Evolutionary conservation across 2,329 filamentous ascomycete species (phyloP), one percentile per base, ranked within the genome.

Genomic region (Lecanicillium sp.): DNA sequence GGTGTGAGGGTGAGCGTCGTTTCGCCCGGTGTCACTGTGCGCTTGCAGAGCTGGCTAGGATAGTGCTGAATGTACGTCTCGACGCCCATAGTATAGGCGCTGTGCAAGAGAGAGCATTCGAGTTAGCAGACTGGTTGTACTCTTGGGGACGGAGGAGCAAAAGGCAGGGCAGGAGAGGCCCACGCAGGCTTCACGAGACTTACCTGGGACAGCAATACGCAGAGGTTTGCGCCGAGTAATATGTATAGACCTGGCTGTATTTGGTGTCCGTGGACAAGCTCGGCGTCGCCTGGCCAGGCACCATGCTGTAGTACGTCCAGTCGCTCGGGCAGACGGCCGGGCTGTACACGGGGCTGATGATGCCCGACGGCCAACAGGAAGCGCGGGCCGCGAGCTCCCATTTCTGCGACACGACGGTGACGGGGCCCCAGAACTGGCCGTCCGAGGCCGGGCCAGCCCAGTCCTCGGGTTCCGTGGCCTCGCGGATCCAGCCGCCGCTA

Each of bases 271-370:
- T 29, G 7, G 26, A 7, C 9, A 10, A 10, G 15, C 7, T 36
- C 7, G 12, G 11, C 12, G 12, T 7, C n/a, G 7, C 9, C n/a
- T 36, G 32, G 9, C 24, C 46, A 8, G 32, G 23, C 6, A 44
- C 19, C 2, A 49, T 40, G 21, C 33, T 49, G 17, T 44, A 49
- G 19, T 49, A 49, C 7, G 40, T 49, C 47, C 47, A 49, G 17
- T 40, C 47, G 10, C 14, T 26, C 9, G 47, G 47, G 27, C 47
- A 49, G 33, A 49, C 47, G 12, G 15, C 47, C 20, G 47, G 47
- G n/a, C 32, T 38, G 21, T 38, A 49, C 9, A 10, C 24, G 3
- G 14, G 33, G 11, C 10, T 17, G 20, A 9, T 19, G 14, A 19
- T 19, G 15, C 40, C 40, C 3, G n/a, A 20, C 19, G 47, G 47